Evolutionary conservation across 1,284 basidiomycete species (phyloP), one percentile per base, ranked within the genome.

Genomic region (Bjerkandera adusta): DNA sequence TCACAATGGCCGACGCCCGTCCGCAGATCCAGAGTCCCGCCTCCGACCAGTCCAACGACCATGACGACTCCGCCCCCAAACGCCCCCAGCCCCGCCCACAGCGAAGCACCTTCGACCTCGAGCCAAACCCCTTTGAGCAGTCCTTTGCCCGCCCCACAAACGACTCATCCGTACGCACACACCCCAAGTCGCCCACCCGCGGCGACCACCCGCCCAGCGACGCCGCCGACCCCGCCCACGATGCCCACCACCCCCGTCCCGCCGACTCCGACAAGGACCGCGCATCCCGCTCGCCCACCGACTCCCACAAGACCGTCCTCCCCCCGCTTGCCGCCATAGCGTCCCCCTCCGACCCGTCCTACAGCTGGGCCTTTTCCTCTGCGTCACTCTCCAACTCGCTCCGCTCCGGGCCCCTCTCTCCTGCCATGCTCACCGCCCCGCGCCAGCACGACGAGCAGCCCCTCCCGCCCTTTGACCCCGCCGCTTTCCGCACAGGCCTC

Each of bases 101-200:
- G 21, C 77, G 81, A 56, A 75, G 74, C 36, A 84, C 83, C 62
- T 85, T 89, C 64, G 83, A 88, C 64, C 81, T 92, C 49, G 95
- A 98, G 65, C 92, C 91, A 12, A 98, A 98, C 64, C 95, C 95
- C 0, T 98, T 97, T 62, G 95, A 98, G 64, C 89, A 93, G 68
- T 95, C 91, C 43, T 98, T 97, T 67, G 82, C 82, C 46, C 67
- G 64, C 42, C 67, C 57, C 16, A 71, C 79, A 30, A 68, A 74
- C 58, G 75, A 77, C 55, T 63, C 64, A 35, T 58, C 61, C 29
- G 67, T 80, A 53, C 71, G 79, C 65, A 69, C 69, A 68, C 61
- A 55, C 42, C 63, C 62, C 50, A 58, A 63, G 39, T 57, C 58
- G 16, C 49, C 57, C 47, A 52, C 67, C 53, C 65, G 70, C 36